Evolutionary conservation across 2,329 filamentous ascomycete species (phyloP), one percentile per base, ranked within the genome.

Genomic region (Lecanosticta acicola): DNA sequence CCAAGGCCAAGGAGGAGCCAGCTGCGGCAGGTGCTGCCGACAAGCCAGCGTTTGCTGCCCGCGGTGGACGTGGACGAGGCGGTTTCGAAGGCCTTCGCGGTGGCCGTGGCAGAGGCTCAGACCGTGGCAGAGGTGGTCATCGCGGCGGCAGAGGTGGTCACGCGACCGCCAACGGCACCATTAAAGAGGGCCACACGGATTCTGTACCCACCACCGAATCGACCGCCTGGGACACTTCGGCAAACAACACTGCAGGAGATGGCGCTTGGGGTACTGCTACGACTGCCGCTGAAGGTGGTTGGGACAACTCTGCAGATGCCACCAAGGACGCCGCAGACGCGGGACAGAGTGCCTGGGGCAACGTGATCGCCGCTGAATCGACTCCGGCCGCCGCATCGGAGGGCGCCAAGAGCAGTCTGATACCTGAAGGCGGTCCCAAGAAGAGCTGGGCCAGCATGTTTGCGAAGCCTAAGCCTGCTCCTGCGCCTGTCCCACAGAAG

Each of bases 201-300:
- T 53, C 63, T 16, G 73, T 85, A 48, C 83, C 85, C 35, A 86
- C 84, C 51, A 77, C 80, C 53, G 85, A 90, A 62, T 84, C 84
- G 11, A 65, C 71, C 49, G 80, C 78, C 49, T 85, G 80, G 80
- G 77, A 71, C 46, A 67, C 74, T 50, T 66, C 73, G 38, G 59
- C 68, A 29, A 66, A 70, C 50, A 51, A 66, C 3, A 45, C 53
- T 16, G 39, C 50, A 24, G 48, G 48, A 14, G 41, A 49, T 1
- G 52, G 50, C 18, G 53, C 51, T 24, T 61, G 59, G 59, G 59
- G 64, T 32, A 66, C 73, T 38, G 59, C 68, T 29, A 66, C 71
- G 50, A 51, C 66, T 3, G 44, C 53, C 14, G 48, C 50, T n/a
- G 41, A 49, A 1, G 52, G 50, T 17, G 16, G 48, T 46, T 38